phyloP scores from a whole-genome alignment of 306 rosid genomes.

The Carpinus fangiana region DNA sequence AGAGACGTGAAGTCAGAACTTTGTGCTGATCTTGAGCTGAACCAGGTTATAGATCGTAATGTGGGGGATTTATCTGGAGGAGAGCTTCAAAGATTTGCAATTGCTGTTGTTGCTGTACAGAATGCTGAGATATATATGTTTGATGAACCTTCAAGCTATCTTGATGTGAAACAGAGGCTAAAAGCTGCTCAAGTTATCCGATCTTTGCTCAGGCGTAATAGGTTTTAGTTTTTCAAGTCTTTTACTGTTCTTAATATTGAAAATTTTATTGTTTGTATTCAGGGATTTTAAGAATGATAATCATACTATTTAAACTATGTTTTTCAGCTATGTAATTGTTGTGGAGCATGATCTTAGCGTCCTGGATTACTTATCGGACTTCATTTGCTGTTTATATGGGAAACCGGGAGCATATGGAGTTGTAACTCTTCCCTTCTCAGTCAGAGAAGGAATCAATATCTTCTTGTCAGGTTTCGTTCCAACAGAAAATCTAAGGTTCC shows the following conservation, averaged over 20 bases:
- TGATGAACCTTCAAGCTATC: slow-evolving; percentile 97
- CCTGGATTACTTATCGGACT: slow-evolving; percentile 96
- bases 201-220: slow-evolving; percentile 85
- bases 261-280: not conserved
- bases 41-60: slow-evolving; percentile 93
- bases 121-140: slow-evolving; percentile 97
- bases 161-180: slow-evolving; percentile 95
- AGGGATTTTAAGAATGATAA: slow-evolving; percentile 11
- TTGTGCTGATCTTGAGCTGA: slow-evolving; percentile 82
- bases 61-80: slow-evolving; percentile 98
- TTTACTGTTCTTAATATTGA: not conserved
- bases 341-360: slow-evolving; percentile 99
- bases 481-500: slow-evolving; percentile 92
- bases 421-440: slow-evolving; percentile 98
- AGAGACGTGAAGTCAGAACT: slow-evolving; percentile 68
- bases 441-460: slow-evolving; percentile 97
- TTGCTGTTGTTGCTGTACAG: slow-evolving; percentile 95
- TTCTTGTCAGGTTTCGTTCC: slow-evolving; percentile 99
- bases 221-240: slow-evolving; percentile 45
- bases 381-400: slow-evolving; percentile 96
- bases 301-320: slow-evolving; percentile 27
- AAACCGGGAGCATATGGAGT: slow-evolving; percentile 99
- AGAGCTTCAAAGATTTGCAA: slow-evolving; percentile 98
- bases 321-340: slow-evolving; percentile 92
- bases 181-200: slow-evolving; percentile 95